phyloP scores from a whole-genome alignment of 106 monocot genomes.

The Vanilla planifolia region DNA sequence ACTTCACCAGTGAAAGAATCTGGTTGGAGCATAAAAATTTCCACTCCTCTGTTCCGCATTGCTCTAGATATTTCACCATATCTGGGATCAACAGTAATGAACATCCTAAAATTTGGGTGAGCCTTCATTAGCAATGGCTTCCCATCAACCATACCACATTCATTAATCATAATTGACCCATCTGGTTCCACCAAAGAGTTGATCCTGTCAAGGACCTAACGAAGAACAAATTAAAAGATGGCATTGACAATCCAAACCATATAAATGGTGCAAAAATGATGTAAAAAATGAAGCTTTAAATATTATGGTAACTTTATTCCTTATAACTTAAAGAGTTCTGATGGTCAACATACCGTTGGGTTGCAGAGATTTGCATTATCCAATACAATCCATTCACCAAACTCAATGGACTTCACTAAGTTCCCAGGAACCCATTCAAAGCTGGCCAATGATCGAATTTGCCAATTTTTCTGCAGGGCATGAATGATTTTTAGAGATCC shows the following conservation, averaged over 20 bases:
- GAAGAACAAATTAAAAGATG: neutral
- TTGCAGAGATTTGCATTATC: slow-evolving; percentile 99
- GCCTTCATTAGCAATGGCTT: slow-evolving; percentile 56
- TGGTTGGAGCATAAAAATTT: slow-evolving; percentile 72
- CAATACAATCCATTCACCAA: slow-evolving; percentile 85
- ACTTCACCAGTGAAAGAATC: slow-evolving; percentile 11
- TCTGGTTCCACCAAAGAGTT: slow-evolving; percentile 81
- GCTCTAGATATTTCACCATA: slow-evolving; percentile 95
- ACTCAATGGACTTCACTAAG: slow-evolving; percentile 78
- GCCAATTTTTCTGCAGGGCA: slow-evolving; percentile 34
- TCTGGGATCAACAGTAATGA: slow-evolving; percentile 80
- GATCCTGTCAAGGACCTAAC: slow-evolving; percentile 94
- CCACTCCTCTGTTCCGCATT: slow-evolving; percentile 94
- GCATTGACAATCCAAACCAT: neutral
- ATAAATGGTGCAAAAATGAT: neutral
- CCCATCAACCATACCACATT: slow-evolving; percentile 88
- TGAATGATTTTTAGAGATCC: slow-evolving; percentile 31
- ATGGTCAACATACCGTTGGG: slow-evolving; percentile 57
- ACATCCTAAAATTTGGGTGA: slow-evolving; percentile 84
- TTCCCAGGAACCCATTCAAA: slow-evolving; percentile 90
- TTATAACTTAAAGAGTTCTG: neutral
- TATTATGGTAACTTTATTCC: neutral
- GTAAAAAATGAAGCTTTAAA: neutral
- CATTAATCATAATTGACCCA: slow-evolving; percentile 74
- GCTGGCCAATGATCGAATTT: slow-evolving; percentile 33